phyloP scores from a whole-genome alignment of 352 stramenopile species.

The Phytophthora quininea region DNA sequence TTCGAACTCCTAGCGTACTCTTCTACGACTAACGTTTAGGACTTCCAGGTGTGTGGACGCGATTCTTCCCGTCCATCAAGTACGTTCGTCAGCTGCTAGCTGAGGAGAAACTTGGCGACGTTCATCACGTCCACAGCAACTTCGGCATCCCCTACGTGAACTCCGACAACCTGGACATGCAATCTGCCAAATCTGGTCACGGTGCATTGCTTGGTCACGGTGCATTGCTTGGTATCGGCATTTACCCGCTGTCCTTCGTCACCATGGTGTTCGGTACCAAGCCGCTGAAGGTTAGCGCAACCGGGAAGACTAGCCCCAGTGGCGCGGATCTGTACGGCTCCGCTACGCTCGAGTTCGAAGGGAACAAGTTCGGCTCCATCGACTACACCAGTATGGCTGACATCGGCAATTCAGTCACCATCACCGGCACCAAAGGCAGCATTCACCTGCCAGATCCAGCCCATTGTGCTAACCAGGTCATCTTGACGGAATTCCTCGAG shows the following conservation, averaged over 20 bases:
- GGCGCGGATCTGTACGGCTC: conserved; percentile 59
- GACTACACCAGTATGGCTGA: conserved; percentile 62
- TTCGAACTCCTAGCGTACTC: not conserved
- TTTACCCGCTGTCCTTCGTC: conserved; percentile 81
- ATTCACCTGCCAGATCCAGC: conserved; percentile 64
- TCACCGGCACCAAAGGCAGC: conserved; percentile 77
- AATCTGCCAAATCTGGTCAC: conserved; percentile 66
- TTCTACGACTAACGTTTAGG: conserved; percentile 64
- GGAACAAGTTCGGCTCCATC: conserved; percentile 53
- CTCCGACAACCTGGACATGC: conserved; percentile 38
- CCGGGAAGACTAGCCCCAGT: conserved; percentile 43
- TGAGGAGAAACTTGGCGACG: conserved; percentile 57
- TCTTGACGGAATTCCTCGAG: conserved; percentile 37
- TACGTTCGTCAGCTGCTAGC: conserved; percentile 60
- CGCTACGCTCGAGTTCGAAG: conserved; percentile 57
- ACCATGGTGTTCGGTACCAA: conserved; percentile 64
- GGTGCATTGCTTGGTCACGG: conserved; percentile 75
- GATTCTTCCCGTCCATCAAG: conserved; percentile 80
- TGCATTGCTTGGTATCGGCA: conserved; percentile 74
- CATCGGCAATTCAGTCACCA: conserved; percentile 67
- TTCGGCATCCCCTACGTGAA: conserved; percentile 27
- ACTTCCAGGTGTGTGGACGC: conserved; percentile 80
- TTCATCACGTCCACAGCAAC: conserved; percentile 68
- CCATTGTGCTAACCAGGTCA: conserved; percentile 58
- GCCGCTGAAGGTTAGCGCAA: conserved; percentile 49